Conservation (phyloP, 1,284 basidiomycete species). For the Boletus sp. region DNA sequence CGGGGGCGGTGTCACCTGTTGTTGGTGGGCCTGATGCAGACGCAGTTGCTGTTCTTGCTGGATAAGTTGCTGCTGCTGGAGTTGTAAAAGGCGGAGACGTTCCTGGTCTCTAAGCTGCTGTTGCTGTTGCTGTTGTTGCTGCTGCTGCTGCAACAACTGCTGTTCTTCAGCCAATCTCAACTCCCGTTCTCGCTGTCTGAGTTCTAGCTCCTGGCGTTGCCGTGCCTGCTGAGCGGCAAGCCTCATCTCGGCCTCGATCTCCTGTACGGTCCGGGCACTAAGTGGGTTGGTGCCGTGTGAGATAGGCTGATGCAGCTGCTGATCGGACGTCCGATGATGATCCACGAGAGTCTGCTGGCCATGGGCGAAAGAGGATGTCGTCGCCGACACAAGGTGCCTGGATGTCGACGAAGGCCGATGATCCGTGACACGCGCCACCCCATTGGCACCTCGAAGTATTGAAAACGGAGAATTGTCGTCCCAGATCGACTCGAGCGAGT, state of each 20-base stretch:
- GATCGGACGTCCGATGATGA: conserved; percentile 32
- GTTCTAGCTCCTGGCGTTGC: conserved; percentile 35
- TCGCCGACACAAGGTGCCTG: conserved; percentile 20
- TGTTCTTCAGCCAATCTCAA: conserved; percentile 39
- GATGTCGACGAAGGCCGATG: conserved; percentile 28
- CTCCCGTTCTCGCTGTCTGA: conserved; percentile 35
- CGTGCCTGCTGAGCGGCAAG: conserved; percentile 47
- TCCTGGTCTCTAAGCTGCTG: conserved; percentile 44
- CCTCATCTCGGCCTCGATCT: conserved; percentile 91
- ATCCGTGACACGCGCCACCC: conserved; percentile 38
- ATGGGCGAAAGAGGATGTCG: conserved; percentile 21
- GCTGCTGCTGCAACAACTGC: conserved; percentile 36
- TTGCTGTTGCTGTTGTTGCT: conserved; percentile 30
- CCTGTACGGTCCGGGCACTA: conserved; percentile 78
- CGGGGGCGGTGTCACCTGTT: conserved; percentile 59
- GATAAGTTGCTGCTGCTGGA: conserved; percentile 39
- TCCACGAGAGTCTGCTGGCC: conserved; percentile 21
- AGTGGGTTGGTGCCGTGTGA: conserved; percentile 36
- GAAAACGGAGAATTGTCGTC: conserved; percentile 75
- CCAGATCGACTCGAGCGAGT: conserved; percentile 72
- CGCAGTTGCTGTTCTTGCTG: conserved; percentile 35
- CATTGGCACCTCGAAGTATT: conserved; percentile 55
- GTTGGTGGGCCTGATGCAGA: conserved; percentile 39
- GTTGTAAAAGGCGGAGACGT: conserved; percentile 34
- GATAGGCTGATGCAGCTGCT: conserved; percentile 29